Conservation (phyloP, 2,329 filamentous ascomycete genomes). For the Fusarium musae region DNA sequence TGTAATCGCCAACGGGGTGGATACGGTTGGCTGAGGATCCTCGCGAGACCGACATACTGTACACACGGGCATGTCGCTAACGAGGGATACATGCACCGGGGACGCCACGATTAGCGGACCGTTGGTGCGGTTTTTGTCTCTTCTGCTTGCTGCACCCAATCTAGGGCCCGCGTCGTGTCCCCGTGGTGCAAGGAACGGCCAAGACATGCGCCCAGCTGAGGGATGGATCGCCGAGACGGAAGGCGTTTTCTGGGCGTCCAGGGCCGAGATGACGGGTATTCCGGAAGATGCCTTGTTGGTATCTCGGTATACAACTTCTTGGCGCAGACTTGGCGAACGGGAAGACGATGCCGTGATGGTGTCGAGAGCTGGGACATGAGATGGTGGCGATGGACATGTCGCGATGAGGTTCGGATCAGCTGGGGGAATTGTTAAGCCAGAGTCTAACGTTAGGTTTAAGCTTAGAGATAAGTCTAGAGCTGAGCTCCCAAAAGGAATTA, state of each 20-base stretch:
- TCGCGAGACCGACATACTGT: neutral
- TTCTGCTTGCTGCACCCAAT: slow-evolving; percentile 19
- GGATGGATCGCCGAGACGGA: slow-evolving; percentile 9
- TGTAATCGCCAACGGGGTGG: slow-evolving; percentile 21
- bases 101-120: slow-evolving; percentile 14
- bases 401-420: neutral
- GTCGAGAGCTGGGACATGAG: neutral
- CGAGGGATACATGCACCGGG: slow-evolving; percentile 6
- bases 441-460: neutral
- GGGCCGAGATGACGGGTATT: slow-evolving; percentile 10
- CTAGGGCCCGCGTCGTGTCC: slow-evolving; percentile 1
- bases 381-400: slow-evolving; percentile 8
- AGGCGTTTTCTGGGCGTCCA: slow-evolving; percentile 1
- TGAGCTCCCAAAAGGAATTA: neutral
- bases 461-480: neutral
- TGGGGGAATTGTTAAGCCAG: neutral
- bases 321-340: slow-evolving; percentile 25
- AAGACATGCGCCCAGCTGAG: slow-evolving; percentile 12
- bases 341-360: slow-evolving; percentile 1
- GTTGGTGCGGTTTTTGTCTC: neutral
- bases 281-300: slow-evolving; percentile 16
- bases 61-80: slow-evolving; percentile 13
- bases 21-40: slow-evolving; percentile 15
- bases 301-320: slow-evolving; percentile 18
- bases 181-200: slow-evolving; percentile 34